A percentile compares a stretch with the other conserved stretches of the same genome.
phyloP scores from a whole-genome alignment of 345 rosid species.

The Aquilaria yunnanensis region DNA sequence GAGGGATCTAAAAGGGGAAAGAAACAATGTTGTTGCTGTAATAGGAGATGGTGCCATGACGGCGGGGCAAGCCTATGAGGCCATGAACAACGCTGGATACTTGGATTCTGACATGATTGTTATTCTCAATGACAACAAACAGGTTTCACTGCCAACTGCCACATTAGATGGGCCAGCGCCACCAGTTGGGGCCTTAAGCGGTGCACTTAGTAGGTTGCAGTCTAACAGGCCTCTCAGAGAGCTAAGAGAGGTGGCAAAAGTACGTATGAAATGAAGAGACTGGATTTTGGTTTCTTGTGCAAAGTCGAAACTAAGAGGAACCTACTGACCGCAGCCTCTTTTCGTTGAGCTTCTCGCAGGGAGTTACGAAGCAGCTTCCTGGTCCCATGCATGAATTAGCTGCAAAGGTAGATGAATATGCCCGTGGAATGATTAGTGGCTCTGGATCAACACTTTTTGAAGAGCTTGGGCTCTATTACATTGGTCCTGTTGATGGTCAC shows the following conservation, averaged over 20 bases:
- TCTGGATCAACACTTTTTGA: constrained; percentile 93
- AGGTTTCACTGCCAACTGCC: constrained; percentile 95
- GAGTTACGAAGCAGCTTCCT: constrained; percentile 84
- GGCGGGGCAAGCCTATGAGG: constrained; percentile 99
- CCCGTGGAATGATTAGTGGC: constrained; percentile 98
- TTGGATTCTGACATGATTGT: constrained; percentile 95
- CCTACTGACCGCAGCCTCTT: background rate
- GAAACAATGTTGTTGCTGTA: constrained; percentile 68
- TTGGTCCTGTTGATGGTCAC: constrained; percentile 98
- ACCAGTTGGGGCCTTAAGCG: constrained; percentile 97
- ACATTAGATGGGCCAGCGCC: constrained; percentile 86
- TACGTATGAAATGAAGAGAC: constrained; percentile 12
- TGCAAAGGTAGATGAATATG: constrained; percentile 94
- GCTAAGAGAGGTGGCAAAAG: constrained; percentile 97
- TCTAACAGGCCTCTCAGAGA: constrained; percentile 93
- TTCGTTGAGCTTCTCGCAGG: constrained; percentile 39
- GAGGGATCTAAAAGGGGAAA: constrained; percentile 77
- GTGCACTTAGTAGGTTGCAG: constrained; percentile 91
- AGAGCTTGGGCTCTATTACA: constrained; percentile 93
- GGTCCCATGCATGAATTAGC: constrained; percentile 95
- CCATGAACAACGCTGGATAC: constrained; percentile 98
- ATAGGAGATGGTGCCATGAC: constrained; percentile 99
- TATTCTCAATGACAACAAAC: constrained; percentile 96
- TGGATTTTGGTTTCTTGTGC: background rate
- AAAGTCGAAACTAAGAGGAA: background rate